These are phyloP conservation scores for Alternaria triticina DNA, from an alignment of 2,329 filamentous ascomycete species.

Conservation along the genomic window DNA sequence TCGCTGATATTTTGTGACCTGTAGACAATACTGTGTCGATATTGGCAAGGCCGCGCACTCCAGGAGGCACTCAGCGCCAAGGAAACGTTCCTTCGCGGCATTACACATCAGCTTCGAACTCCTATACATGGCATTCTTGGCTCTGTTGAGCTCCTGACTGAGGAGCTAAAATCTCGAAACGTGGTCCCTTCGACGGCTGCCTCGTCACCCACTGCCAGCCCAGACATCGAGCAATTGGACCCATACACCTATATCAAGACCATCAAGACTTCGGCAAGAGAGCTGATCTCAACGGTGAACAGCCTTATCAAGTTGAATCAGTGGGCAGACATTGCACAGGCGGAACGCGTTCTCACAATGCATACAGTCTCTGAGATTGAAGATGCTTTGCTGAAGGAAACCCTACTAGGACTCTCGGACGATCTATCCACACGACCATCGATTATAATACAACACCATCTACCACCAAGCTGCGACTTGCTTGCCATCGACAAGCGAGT, in stretches of 20 bases:
- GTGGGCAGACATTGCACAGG: slow-evolving; percentile 47
- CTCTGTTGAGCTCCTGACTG: slow-evolving; percentile 51
- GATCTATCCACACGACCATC: slow-evolving; percentile 35
- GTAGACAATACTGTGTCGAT: slow-evolving; percentile 43
- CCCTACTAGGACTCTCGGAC: slow-evolving; percentile 36
- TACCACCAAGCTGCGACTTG: slow-evolving; percentile 37
- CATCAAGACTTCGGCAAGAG: slow-evolving; percentile 51
- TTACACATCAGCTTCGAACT: slow-evolving; percentile 57
- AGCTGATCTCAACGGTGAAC: slow-evolving; percentile 55
- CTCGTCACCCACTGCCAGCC: slow-evolving; percentile 16
- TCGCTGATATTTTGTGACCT: not conserved
- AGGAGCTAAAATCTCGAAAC: slow-evolving; percentile 46
- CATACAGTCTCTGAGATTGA: slow-evolving; percentile 44
- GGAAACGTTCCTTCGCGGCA: slow-evolving; percentile 54
- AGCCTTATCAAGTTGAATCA: slow-evolving; percentile 53
- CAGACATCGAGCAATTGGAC: slow-evolving; percentile 23
- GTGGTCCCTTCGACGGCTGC: slow-evolving; percentile 13
- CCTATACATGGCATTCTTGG: slow-evolving; percentile 57
- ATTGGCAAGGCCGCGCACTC: slow-evolving; percentile 49
- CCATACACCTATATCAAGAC: slow-evolving; percentile 40
- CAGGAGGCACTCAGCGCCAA: slow-evolving; percentile 53
- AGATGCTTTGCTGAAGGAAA: slow-evolving; percentile 39
- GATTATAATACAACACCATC: slow-evolving; percentile 43
- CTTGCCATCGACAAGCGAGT: slow-evolving; percentile 49
- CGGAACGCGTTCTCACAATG: slow-evolving; percentile 27